Percentiles rank a stretch among this genome's conserved stretches.
phyloP scores from a whole-genome alignment of 2,329 filamentous ascomycete genomes.

The Nothophaeocryptopus gaeumannii region DNA sequence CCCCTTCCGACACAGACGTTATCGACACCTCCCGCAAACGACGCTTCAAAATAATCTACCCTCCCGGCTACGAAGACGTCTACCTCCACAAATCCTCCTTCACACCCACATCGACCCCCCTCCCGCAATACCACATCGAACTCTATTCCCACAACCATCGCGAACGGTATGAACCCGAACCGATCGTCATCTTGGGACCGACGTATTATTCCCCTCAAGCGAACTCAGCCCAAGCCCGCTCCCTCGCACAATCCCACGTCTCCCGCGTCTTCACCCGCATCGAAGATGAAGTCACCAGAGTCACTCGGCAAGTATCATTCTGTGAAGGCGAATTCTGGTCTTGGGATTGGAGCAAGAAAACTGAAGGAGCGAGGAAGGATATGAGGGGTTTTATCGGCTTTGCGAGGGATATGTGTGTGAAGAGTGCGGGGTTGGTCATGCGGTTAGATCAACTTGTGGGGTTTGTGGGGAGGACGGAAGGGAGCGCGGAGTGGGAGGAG shows the following conservation, averaged over 20 bases:
- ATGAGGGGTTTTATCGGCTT: conserved; percentile 18
- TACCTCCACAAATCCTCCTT: conserved; percentile 23
- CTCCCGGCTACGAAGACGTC: conserved; percentile 24
- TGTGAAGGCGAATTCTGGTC: conserved; percentile 22
- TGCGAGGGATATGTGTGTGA: conserved; percentile 12
- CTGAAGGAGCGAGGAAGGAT: conserved; percentile 15
- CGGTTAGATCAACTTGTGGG: conserved; percentile 18
- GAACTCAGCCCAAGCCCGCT: conserved; percentile 5
- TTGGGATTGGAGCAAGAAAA: conserved; percentile 24
- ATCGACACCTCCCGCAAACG: conserved; percentile 15
- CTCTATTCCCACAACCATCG: conserved; percentile 7
- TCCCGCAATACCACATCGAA: conserved; percentile 21
- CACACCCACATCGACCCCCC: conserved; percentile 6
- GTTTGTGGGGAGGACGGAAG: conserved; percentile 13
- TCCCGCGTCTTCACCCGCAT: conserved; percentile 15
- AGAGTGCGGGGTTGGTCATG: conserved; percentile 8
- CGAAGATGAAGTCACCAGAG: conserved; percentile 16
- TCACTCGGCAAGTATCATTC: conserved; percentile 14
- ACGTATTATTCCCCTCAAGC: conserved; percentile 7
- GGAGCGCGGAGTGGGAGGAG: conserved; percentile 6
- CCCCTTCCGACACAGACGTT: neutral
- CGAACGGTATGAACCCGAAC: conserved; percentile 22
- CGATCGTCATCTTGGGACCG: conserved; percentile 22
- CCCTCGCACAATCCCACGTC: conserved; percentile 10
- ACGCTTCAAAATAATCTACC: conserved; percentile 21